A percentile compares a stretch with the other conserved stretches of the same genome.
Conservation (phyloP, 768 basidiomycete genomes). For the Sarcodon sp. region DNA sequence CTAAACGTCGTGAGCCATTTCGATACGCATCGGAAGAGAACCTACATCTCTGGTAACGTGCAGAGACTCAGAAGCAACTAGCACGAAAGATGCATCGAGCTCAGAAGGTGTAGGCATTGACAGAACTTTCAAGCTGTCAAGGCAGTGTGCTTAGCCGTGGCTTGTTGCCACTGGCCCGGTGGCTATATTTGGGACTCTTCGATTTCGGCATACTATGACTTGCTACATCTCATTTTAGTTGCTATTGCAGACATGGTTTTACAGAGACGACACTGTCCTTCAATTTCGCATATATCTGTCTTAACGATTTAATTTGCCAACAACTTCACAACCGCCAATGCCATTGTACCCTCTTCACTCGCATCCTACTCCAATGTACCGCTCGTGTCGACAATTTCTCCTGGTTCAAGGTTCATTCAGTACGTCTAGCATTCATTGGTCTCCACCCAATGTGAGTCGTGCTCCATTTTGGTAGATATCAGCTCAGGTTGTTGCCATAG, state of each 20-base stretch:
- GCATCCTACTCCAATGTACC: slow-evolving; percentile 34
- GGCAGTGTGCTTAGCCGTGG: too few relatives aligned
- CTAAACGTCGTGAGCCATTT: background rate
- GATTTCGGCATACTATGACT: too few relatives aligned
- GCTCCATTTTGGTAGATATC: slow-evolving; percentile 27
- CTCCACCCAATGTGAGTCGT: slow-evolving; percentile 34
- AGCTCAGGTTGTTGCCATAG: slow-evolving; percentile 29
- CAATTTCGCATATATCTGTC: slow-evolving; percentile 13
- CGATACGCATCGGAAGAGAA: background rate
- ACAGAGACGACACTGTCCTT: too few relatives aligned
- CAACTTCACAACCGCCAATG: slow-evolving; percentile 33
- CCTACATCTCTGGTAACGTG: background rate
- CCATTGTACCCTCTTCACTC: slow-evolving; percentile 34
- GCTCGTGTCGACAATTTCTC: slow-evolving; percentile 23
- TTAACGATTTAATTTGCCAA: slow-evolving; percentile 37
- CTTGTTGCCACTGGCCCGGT: too few relatives aligned
- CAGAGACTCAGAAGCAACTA: slow-evolving; percentile 3
- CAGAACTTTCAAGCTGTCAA: background rate
- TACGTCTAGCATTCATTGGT: slow-evolving; percentile 31
- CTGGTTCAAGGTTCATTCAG: slow-evolving; percentile 34
- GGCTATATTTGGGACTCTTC: too few relatives aligned
- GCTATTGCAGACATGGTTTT: too few relatives aligned
- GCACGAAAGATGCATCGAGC: slow-evolving; percentile 8
- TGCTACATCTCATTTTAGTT: too few relatives aligned
- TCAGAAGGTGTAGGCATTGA: background rate